These are phyloP conservation scores for Umbelopsis isabellina DNA, from an alignment of 192 early-diverging fungal species.

Conservation along the genomic window DNA sequence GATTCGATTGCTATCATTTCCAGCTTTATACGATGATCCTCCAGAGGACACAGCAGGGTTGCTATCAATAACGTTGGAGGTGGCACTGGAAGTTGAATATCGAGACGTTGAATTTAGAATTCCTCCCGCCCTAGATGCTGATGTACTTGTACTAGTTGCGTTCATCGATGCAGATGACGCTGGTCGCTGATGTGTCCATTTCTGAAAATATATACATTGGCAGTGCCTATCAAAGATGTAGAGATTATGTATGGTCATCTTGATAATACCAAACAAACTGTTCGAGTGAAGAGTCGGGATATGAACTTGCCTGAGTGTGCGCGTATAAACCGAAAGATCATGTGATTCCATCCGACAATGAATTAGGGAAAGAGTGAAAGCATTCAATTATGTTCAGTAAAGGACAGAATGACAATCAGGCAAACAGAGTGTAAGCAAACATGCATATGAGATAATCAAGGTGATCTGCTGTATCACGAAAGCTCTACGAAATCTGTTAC, in stretches of 20 bases:
- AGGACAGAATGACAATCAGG: too few species aligned
- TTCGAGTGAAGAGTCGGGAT: too few species aligned
- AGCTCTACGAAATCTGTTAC: too few species aligned
- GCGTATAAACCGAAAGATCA: too few species aligned
- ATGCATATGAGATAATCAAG: too few species aligned
- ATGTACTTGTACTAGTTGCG: conserved; percentile 26
- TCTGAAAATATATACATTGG: conserved; percentile 84
- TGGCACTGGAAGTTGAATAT: conserved; percentile 37
- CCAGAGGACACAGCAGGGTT: conserved; percentile 31
- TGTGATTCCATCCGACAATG: too few species aligned
- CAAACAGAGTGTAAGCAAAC: too few species aligned
- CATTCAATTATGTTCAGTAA: too few species aligned
- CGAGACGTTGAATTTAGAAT: conserved; percentile 48
- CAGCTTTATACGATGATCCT: conserved; percentile 25
- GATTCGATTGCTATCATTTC: background rate
- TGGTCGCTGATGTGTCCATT: conserved; percentile 64
- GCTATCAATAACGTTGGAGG: conserved; percentile 29
- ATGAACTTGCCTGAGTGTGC: too few species aligned
- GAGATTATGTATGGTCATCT: conserved; percentile 74
- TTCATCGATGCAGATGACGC: conserved; percentile 41
- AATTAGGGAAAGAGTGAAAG: too few species aligned
- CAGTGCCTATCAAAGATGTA: conserved; percentile 96
- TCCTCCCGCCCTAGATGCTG: conserved; percentile 39
- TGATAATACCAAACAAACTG: background rate
- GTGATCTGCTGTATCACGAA: too few species aligned